Evolutionary conservation across 2,329 filamentous ascomycete genomes (phyloP), one percentile per base, ranked within the genome.

Genomic region (Immersiporthe knoxdaviesiana): DNA sequence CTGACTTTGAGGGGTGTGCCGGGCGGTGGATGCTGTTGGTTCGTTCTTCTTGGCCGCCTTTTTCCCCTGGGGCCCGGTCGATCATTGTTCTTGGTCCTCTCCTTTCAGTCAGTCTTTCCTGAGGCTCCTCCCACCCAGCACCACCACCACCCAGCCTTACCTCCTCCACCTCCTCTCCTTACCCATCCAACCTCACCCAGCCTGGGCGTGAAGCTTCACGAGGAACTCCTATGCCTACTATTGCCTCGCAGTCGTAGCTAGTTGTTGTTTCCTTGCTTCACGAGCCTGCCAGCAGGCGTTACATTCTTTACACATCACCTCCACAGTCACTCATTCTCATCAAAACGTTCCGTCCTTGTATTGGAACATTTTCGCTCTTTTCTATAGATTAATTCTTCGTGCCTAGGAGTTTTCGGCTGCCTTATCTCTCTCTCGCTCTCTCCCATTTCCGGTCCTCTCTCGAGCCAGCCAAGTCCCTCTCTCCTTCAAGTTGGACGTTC

Each of bases 211-310:
- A 67, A 71, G 69, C 63, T 69, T 71, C 69, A 71, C 61, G 63
- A 66, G 63, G 69, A 71, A 71, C 67, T 50, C 69, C 67, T 54
- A 71, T 71, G 69, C 67, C 61, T 62, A 54, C 47, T 44, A 59
- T 44, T 63, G 39, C 27, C 59, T 66, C 24, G 56, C 64, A 68
- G 59, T 66, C 50, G 62, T 68, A 60, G 69, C 56, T 47, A n/a
- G n/a, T 63, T 52, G 37, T 62, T 37, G 54, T 24, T 24, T 69
- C 64, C 64, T 68, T 65, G 65, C 72, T 73, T 71, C 65, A 66
- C 71, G 76, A 79, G 84, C 84, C 84, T 85, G 84, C 83, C 82
- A 84, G 84, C 84, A 79, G 86, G 85, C 84, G 80, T 81, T 83
- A 81, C 87, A 83, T 81, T 88, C 85, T 75, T 87, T 87, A 82